Conservation (phyloP, 345 rosid species). For the Reutealis trisperma region DNA sequence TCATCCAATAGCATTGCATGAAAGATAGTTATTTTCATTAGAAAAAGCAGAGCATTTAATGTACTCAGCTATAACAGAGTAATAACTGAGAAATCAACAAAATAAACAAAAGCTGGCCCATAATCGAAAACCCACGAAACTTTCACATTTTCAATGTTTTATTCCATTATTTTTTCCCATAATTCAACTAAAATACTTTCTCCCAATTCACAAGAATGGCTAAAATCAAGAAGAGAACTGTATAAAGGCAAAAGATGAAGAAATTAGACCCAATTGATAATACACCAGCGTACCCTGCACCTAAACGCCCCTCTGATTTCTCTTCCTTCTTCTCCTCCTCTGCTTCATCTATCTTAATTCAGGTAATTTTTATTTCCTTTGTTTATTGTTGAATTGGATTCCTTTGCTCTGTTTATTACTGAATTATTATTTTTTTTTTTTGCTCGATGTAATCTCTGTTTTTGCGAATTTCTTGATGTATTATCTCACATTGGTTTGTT, state of each 20-base stretch:
- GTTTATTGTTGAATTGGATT: background rate
- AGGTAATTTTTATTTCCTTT: constrained; percentile 12
- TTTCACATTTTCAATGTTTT: background rate
- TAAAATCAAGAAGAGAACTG: background rate
- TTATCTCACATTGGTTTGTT: background rate
- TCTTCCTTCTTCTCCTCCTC: constrained; percentile 18
- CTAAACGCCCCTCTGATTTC: constrained; percentile 40
- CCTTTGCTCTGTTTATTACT: background rate
- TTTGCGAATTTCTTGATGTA: background rate
- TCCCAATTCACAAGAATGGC: constrained; percentile 21
- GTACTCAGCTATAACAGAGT: background rate
- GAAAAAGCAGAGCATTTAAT: background rate
- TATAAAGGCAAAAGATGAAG: background rate
- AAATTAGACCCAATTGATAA: constrained; percentile 21
- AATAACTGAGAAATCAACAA: background rate
- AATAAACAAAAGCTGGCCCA: background rate
- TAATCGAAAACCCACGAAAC: background rate
- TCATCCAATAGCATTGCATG: background rate
- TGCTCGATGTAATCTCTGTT: background rate
- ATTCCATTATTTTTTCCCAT: background rate
- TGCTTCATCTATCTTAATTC: background rate
- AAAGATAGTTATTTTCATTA: background rate
- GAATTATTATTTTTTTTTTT: background rate
- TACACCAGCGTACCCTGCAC: constrained; percentile 25
- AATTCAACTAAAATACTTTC: background rate